Base-by-base conservation (phyloP, 441 rosid genomes). In the Eruca vesicaria region DNA sequence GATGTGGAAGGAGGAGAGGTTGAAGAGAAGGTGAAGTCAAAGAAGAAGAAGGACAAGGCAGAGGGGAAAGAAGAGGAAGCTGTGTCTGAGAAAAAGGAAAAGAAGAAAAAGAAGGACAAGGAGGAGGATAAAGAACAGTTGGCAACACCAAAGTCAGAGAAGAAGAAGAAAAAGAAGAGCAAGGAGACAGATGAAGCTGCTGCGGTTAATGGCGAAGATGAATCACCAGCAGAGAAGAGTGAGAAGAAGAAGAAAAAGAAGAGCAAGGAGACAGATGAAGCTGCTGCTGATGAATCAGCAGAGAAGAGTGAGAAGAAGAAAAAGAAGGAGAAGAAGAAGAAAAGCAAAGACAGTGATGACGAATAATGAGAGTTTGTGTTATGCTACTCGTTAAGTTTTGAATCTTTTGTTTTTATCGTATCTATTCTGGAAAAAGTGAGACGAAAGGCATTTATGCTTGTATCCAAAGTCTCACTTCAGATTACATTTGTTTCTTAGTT, bases 1-100 rank as follows among this genome's bases (percentile, higher is more conserved):
- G 79, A 55, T 38, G 77, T 48, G 2, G 84, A 84, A 72, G 82
- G 75, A 71, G 48, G 48, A 53, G 80, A 84, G 73, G 69, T 73
- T 62, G 77, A 65, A 20, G 89, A 85, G 72, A 86, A 82, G 66
- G 80, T 74, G 32, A 82, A 82, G 72, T 76, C 85, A 50, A 78
- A 80, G 75, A 84, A 79, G 71, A 84, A 86, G 69, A 79, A 82
- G 68, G 78, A 20, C 33, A 73, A 74, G 36, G 84, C 48, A 12
- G 48, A 41, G 48, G 48, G 48, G 6, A 41, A 41, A 12, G 48
- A 41, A 41, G 48, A 41, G 5, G 48, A 41, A 12, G 48, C 48
- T 41, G 48, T 15, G 48, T 48, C 55, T 16, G 55, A 48, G 55
- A 48, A 16, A 16, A 48, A 48, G 55, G 21, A 48, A 21, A 48